Evolutionary conservation across 768 basidiomycete genomes (phyloP), one percentile per base, ranked within the genome.

Genomic region (Hygrophoropsis aurantiaca): DNA sequence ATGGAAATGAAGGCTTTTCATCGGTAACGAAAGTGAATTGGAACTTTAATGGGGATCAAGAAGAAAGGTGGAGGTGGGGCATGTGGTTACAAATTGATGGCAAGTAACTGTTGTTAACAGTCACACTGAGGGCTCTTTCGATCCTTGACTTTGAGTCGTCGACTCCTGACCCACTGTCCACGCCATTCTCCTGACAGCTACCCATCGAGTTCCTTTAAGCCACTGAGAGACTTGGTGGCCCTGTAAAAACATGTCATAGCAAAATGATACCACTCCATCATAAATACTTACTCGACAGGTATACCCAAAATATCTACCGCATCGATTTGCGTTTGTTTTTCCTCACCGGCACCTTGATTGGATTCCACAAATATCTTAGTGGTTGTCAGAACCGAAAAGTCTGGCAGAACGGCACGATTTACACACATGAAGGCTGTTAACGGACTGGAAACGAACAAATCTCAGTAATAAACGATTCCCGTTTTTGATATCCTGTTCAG

Each of bases 61-160:
- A 86, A 51, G 87, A 91, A 55, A 74, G 70, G 46, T 73, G 58
- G 46, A 68, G 74, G 46, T 97, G 93, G 93, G 78, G 75, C 41
- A 87, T 86, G 82, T 94, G 91, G 90, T 73, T 91, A 57, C 87
- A 90, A 58, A 75, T 90, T 20, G 82, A 85, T 53, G 84, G 85
- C 26, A 84, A 84, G 64, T 87, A 53, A 71, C n/a, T n/a, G n/a
- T n/a, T n/a, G n/a, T n/a, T n/a, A n/a, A n/a, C n/a, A n/a, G n/a
- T n/a, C n/a, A n/a, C n/a, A n/a, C n/a, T n/a, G n/a, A n/a, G n/a
- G n/a, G n/a, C n/a, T n/a, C n/a, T n/a, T n/a, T n/a, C n/a, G n/a
- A n/a, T n/a, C n/a, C n/a, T n/a, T n/a, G n/a, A n/a, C n/a, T n/a
- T n/a, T n/a, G n/a, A n/a, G n/a, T n/a, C n/a, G n/a, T n/a, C n/a